Base-by-base conservation (phyloP, 2,329 filamentous ascomycete species). In the Pseudocercospora pini-densiflorae region DNA sequence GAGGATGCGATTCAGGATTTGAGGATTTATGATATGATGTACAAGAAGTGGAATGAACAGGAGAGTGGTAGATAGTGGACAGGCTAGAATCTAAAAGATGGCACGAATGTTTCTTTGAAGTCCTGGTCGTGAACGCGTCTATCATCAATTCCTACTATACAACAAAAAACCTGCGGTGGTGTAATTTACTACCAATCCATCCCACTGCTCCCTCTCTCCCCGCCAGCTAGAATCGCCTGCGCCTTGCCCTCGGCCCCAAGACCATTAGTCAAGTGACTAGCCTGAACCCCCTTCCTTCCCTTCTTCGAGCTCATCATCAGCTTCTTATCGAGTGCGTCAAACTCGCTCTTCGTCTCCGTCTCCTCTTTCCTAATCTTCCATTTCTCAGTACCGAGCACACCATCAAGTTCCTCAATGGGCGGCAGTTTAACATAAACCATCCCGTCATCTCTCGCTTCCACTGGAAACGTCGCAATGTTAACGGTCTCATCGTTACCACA, bases 361-460 rank as follows among this genome's bases (percentile, higher is more conserved):
- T 95, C 92, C 1, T 85, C 90, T 78, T 90, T 90, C 81, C 85
- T 90, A 19, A 97, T 88, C 80, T 87, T 91, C 88, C 92, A 97
- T 80, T 87, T 90, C 73, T 84, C 83, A 0, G 93, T 97, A 0
- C 92, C 92, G 29, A 97, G 82, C 63, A 92, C 86, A 0, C 85
- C 85, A 77, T 97, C 93, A 53, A 97, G 83, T 80, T 97, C 93
- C 61, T 90, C 89, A 0, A 94, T 85, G 0, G 92, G 90, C 21
- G 93, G 93, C 29, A 97, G 82, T 79, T 90, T 90, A 68, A 96
- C 79, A 78, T 95, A 94, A 2, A 97, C 85, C 85, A 88, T 87
- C 0, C 91, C 92, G 77, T 95, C 92, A 0, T 84, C 85, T 10
- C 92, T 83, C 76, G 90, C 90, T 78, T 97, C 91, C 4, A 88